phyloP scores from a whole-genome alignment of 345 rosid genomes.

The Sapria himalayana region DNA sequence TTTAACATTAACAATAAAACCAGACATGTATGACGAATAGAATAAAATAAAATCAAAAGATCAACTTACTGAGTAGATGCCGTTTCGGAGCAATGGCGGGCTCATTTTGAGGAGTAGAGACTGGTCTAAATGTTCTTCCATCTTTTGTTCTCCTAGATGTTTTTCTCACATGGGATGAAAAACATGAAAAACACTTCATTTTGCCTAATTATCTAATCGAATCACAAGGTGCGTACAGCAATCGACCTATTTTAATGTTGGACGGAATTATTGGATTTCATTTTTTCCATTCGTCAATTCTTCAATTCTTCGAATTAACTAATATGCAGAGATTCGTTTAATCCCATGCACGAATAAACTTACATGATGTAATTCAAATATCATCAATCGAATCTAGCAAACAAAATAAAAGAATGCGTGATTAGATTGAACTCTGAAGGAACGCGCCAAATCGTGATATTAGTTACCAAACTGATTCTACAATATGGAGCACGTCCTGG shows the following conservation, averaged over 20 bases:
- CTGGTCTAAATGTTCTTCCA: slow-evolving; percentile 8
- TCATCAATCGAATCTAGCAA: no score
- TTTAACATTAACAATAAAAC: not conserved
- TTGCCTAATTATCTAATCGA: no score
- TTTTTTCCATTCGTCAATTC: not conserved
- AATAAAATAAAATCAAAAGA: not conserved
- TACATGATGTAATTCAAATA: no score
- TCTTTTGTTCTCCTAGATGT: slow-evolving; percentile 9
- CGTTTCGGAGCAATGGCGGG: slow-evolving; percentile 3
- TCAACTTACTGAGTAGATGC: slow-evolving; percentile 13
- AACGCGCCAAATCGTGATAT: no score
- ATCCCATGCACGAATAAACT: no score
- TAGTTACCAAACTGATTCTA: no score
- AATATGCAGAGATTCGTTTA: no score
- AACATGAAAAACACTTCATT: slow-evolving; percentile 77
- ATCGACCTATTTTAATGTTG: not conserved
- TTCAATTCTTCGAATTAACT: no score
- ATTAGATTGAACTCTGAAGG: no score
- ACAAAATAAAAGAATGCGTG: no score
- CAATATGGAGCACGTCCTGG: no score
- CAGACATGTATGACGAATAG: not conserved
- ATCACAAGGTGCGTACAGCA: not conserved
- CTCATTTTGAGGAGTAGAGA: slow-evolving; percentile 7
- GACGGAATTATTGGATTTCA: not conserved
- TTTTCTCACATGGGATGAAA: slow-evolving; percentile 36